Conservation (phyloP, 1,284 basidiomycete genomes). For the Exobasidium cylindrosporum region DNA sequence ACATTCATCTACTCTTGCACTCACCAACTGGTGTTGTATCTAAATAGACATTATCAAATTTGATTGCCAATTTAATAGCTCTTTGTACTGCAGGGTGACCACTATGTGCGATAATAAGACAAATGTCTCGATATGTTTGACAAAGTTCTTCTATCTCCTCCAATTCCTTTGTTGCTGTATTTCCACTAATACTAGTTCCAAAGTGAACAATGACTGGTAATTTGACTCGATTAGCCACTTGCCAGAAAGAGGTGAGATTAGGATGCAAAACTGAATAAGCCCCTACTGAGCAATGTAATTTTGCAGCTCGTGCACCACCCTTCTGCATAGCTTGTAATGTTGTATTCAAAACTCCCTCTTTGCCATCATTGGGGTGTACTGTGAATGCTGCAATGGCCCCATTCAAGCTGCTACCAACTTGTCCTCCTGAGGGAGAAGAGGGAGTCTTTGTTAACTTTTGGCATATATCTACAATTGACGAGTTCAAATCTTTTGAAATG, state of each 20-base stretch:
- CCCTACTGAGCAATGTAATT: constrained; percentile 18
- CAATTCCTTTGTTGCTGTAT: constrained; percentile 11
- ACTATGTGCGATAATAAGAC: constrained; percentile 15
- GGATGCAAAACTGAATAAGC: constrained; percentile 12
- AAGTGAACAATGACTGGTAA: constrained; percentile 14
- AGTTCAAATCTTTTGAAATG: constrained; percentile 3
- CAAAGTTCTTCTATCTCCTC: constrained; percentile 5
- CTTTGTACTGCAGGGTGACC: constrained; percentile 5
- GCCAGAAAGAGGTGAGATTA: constrained; percentile 4
- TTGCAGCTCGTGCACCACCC: constrained; percentile 9
- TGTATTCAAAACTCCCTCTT: not conserved
- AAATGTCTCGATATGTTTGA: constrained; percentile 6
- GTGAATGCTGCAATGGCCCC: constrained; percentile 9
- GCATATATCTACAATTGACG: constrained; percentile 12
- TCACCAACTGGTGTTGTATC: constrained; percentile 14
- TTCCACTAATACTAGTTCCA: constrained; percentile 8
- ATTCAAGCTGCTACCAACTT: not conserved
- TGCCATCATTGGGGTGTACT: constrained; percentile 13
- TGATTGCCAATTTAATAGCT: constrained; percentile 12
- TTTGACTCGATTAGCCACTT: not conserved
- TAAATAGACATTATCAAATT: constrained; percentile 14
- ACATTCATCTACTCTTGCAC: no score
- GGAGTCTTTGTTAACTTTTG: not conserved
- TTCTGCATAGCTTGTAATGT: not conserved
- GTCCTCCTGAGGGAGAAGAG: not conserved